Conservation (phyloP, 2,329 filamentous ascomycete genomes). For the Diaporthe sp. region DNA sequence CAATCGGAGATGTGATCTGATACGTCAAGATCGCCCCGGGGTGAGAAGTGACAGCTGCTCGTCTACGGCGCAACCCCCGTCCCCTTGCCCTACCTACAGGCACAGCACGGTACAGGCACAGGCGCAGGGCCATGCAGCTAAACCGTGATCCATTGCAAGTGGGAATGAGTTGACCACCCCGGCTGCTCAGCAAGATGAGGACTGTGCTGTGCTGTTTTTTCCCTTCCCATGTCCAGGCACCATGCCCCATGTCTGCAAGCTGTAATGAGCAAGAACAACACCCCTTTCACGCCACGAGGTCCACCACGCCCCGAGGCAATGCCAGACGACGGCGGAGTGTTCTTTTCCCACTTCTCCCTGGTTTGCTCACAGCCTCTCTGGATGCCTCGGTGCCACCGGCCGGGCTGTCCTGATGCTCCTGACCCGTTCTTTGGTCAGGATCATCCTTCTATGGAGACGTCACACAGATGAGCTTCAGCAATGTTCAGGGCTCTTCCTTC, state of each 20-base stretch:
- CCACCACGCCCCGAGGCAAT: slow-evolving; percentile 13
- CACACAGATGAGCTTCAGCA: neutral
- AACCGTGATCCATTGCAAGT: slow-evolving; percentile 14
- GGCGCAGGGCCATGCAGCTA: slow-evolving; percentile 13
- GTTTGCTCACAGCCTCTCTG: slow-evolving; percentile 10
- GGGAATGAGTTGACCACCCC: neutral
- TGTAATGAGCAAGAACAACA: slow-evolving; percentile 7
- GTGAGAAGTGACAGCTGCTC: slow-evolving; percentile 35
- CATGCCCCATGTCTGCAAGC: slow-evolving; percentile 1
- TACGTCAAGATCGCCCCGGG: slow-evolving; percentile 34
- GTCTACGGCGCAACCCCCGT: slow-evolving; percentile 7
- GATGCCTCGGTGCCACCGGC: slow-evolving; percentile 26
- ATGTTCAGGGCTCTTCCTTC: slow-evolving; percentile 5
- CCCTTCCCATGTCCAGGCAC: neutral
- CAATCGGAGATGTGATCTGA: slow-evolving; percentile 37
- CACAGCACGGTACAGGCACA: neutral
- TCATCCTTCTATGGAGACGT: slow-evolving; percentile 19
- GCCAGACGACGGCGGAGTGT: neutral
- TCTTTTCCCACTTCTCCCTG: neutral
- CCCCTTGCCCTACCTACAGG: neutral
- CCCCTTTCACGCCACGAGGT: slow-evolving; percentile 12
- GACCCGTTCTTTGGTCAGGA: slow-evolving; percentile 26
- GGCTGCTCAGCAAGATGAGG: neutral
- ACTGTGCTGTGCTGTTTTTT: neutral
- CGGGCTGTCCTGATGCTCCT: slow-evolving; percentile 15